phyloP scores from a whole-genome alignment of 179 eudicot species.

The Silene noctiflora region DNA sequence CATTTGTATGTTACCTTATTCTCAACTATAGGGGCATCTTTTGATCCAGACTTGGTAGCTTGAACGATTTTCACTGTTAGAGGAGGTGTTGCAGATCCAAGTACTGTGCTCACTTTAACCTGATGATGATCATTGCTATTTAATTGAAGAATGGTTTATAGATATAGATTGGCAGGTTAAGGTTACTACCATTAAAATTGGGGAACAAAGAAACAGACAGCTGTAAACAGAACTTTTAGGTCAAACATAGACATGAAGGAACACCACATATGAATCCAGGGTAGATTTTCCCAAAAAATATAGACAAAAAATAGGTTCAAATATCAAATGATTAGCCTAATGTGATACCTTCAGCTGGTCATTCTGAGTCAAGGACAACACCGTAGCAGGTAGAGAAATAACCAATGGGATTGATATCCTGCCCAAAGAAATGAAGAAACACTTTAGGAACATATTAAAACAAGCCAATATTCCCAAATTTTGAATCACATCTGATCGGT shows the following conservation, averaged over 20 bases:
- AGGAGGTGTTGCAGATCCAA: constrained; percentile 75
- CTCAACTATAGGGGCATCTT: constrained; percentile 64
- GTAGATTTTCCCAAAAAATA: too few relatives aligned
- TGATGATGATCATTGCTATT: constrained; percentile 26
- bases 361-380: constrained; percentile 60
- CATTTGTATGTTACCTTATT: constrained; percentile 50
- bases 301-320: background rate
- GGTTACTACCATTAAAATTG: background rate
- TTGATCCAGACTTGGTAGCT: constrained; percentile 57
- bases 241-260: constrained; percentile 6
- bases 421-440: constrained; percentile 23
- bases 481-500: background rate
- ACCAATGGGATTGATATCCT: constrained; percentile 80
- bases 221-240: background rate
- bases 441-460: constrained; percentile 2
- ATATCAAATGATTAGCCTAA: background rate
- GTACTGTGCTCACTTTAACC: constrained; percentile 76
- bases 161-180: background rate
- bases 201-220: background rate
- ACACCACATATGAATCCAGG: background rate
- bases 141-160: background rate
- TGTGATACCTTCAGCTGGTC: constrained; percentile 74
- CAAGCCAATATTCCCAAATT: background rate
- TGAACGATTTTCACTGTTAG: constrained; percentile 67
- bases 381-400: constrained; percentile 73